Evolutionary conservation across 306 rosid species (phyloP).

Genomic region (Vicia villosa): DNA sequence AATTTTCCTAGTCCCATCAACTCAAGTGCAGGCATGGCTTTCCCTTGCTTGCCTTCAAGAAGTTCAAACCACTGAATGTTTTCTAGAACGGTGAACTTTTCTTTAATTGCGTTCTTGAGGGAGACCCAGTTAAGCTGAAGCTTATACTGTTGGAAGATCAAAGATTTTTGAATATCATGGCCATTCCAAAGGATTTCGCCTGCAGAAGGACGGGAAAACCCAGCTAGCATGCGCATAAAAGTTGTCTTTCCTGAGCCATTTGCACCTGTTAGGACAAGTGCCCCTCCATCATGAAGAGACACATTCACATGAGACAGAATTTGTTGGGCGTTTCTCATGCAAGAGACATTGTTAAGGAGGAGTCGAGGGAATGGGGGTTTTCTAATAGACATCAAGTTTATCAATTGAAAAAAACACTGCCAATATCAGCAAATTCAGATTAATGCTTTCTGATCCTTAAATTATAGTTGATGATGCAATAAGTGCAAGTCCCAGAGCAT

Average conservation of each 20-base stretch:
- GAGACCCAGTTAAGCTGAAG: slow-evolving; percentile 92
- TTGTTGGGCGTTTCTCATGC: slow-evolving; percentile 95
- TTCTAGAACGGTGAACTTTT: slow-evolving; percentile 55
- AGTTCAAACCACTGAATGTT: slow-evolving; percentile 79
- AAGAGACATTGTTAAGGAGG: slow-evolving; percentile 73
- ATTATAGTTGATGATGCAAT: background rate
- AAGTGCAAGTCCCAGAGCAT: background rate
- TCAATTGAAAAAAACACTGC: slow-evolving; percentile 30
- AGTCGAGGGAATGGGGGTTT: slow-evolving; percentile 70
- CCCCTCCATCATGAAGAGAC: slow-evolving; percentile 78
- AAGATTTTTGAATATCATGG: slow-evolving; percentile 68
- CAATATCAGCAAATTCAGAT: slow-evolving; percentile 19
- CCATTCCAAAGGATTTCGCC: slow-evolving; percentile 93
- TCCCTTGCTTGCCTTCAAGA: slow-evolving; percentile 80
- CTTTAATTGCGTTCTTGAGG: slow-evolving; percentile 70
- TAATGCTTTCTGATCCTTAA: slow-evolving; percentile 20
- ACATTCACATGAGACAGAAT: slow-evolving; percentile 72
- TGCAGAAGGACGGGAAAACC: slow-evolving; percentile 82
- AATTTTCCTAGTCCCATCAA: slow-evolving; percentile 83
- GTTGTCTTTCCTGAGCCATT: slow-evolving; percentile 94
- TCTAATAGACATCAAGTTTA: slow-evolving; percentile 53
- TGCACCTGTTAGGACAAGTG: slow-evolving; percentile 73
- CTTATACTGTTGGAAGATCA: slow-evolving; percentile 83
- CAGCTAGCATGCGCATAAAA: slow-evolving; percentile 85
- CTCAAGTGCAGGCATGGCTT: slow-evolving; percentile 70